A percentile compares a stretch with the other conserved stretches of the same genome.
phyloP scores from a whole-genome alignment of 2,329 filamentous ascomycete genomes.

The Cadophora sp. region DNA sequence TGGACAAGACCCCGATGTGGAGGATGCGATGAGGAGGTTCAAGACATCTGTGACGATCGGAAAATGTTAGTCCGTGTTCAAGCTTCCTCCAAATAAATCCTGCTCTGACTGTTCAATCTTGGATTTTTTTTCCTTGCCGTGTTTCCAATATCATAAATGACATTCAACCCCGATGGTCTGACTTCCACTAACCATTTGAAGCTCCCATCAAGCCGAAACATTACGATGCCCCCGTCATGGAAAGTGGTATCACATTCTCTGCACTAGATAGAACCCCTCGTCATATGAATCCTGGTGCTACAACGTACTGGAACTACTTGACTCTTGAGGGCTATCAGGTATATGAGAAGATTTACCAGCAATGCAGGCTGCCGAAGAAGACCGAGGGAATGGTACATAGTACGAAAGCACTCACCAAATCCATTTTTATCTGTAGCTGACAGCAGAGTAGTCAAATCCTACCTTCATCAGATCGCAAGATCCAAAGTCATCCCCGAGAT shows the following conservation, averaged over 20 bases:
- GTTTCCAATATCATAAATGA: background rate
- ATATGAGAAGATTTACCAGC: background rate
- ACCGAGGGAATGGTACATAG: background rate
- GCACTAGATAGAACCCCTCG: background rate
- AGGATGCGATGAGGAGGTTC: background rate
- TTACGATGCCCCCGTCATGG: background rate
- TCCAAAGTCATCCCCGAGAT: background rate
- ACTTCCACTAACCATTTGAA: background rate
- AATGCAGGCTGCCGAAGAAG: background rate
- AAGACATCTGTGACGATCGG: background rate
- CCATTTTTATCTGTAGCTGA: background rate
- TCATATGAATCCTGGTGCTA: background rate
- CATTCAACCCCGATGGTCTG: background rate
- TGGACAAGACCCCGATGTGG: background rate
- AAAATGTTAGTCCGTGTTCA: background rate
- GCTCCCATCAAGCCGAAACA: background rate
- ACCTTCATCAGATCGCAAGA: background rate
- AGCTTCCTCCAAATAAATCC: background rate
- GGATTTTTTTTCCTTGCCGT: background rate
- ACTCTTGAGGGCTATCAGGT: background rate
- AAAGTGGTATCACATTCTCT: background rate
- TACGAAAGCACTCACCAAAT: background rate
- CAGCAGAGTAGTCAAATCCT: background rate
- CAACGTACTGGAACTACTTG: background rate
- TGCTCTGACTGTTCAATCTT: background rate